Evolutionary conservation across 2,329 filamentous ascomycete species (phyloP).

Genomic region (Aspergillus sp.): DNA sequence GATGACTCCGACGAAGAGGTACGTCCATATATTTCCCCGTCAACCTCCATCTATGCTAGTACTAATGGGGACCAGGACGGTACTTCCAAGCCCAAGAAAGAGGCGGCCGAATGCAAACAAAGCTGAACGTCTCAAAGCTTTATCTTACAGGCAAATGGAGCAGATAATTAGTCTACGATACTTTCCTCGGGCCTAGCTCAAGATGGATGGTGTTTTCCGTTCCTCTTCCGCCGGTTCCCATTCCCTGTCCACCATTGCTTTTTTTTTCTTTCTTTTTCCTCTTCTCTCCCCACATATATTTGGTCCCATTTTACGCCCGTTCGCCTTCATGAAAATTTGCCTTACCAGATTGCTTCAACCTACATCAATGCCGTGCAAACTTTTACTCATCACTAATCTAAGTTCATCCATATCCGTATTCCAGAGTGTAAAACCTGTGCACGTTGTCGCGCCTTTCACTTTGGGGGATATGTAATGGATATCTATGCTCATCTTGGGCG

Average conservation of each 20-base stretch:
- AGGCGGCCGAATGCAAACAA: slow-evolving; percentile 94
- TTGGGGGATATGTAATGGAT: slow-evolving; percentile 8
- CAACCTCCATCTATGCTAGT: neutral
- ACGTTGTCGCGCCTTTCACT: neutral
- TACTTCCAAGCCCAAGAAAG: slow-evolving; percentile 86
- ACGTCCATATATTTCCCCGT: slow-evolving; percentile 11
- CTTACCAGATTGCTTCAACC: slow-evolving; percentile 22
- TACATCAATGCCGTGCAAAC: slow-evolving; percentile 7
- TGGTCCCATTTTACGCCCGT: neutral
- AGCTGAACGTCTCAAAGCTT: slow-evolving; percentile 57
- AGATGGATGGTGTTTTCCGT: neutral
- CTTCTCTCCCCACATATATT: neutral
- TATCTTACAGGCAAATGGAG: neutral
- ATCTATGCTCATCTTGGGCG: neutral
- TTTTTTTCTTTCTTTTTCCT: neutral
- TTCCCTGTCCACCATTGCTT: neutral
- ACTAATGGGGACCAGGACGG: slow-evolving; percentile 64
- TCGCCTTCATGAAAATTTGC: slow-evolving; percentile 25
- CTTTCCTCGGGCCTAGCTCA: neutral
- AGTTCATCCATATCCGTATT: neutral
- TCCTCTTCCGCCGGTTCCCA: neutral
- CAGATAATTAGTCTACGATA: neutral
- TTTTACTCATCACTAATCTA: slow-evolving; percentile 11
- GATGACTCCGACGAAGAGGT: slow-evolving; percentile 63
- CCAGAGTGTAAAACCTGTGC: neutral